Percentiles rank a stretch among this genome's conserved stretches.
These are phyloP conservation scores for Lactarius hatsudake DNA, from an alignment of 768 basidiomycete genomes.

Conservation along the genomic window DNA sequence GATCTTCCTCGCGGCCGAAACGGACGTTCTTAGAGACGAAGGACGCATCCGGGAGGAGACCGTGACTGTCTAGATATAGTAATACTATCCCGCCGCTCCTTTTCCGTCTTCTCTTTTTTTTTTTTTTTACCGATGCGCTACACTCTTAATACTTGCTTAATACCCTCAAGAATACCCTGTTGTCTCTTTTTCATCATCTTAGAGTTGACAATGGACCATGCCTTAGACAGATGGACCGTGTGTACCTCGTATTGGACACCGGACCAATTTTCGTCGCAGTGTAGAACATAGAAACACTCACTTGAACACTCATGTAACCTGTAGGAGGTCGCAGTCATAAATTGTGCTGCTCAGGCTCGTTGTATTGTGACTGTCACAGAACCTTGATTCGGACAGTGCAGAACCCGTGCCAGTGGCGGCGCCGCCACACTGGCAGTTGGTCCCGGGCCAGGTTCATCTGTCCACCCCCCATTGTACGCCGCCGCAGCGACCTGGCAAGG, in stretches of 20 bases:
- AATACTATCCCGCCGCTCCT: background rate
- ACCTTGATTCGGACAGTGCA: background rate
- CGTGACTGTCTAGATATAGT: background rate
- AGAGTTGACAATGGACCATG: background rate
- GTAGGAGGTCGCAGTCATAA: background rate
- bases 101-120: background rate
- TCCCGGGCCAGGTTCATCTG: background rate
- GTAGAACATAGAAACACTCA: background rate
- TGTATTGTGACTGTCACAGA: background rate
- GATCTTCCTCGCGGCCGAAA: conserved; percentile 43
- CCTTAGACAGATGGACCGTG: background rate
- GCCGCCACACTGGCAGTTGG: background rate
- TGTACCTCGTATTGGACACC: background rate
- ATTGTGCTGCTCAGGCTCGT: background rate
- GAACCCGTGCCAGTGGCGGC: no score
- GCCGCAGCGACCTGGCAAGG: background rate
- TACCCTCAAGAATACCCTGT: no score
- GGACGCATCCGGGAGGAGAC: background rate
- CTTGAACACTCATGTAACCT: background rate
- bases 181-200: background rate
- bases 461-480: background rate
- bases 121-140: no score
- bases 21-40: conserved; percentile 43
- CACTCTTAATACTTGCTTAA: no score
- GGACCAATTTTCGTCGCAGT: background rate